Percentiles rank a stretch among this genome's conserved stretches.
phyloP scores from a whole-genome alignment of 164 flowering plant species.

The Magnolia sinica region DNA sequence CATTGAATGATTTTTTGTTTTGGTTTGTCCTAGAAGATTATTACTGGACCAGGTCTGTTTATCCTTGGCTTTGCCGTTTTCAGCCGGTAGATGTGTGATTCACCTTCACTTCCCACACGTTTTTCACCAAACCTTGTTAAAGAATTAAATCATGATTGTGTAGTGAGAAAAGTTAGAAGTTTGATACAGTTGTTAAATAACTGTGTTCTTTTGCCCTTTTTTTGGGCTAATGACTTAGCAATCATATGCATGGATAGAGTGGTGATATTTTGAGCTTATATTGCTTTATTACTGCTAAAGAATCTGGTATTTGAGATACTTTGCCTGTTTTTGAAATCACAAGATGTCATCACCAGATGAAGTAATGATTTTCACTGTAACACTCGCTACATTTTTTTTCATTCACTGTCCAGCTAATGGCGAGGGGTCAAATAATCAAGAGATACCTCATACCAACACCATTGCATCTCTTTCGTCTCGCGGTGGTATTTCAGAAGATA shows the following conservation, averaged over 20 bases:
- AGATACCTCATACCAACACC: slow-evolving; percentile 8
- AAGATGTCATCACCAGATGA: not conserved
- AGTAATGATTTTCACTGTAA: not conserved
- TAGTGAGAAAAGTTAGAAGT: no score
- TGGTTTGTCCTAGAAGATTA: no score
- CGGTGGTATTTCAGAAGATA: slow-evolving; percentile 20
- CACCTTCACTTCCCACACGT: no score
- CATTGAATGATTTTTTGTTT: no score
- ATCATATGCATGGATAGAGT: not conserved
- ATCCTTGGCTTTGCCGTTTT: no score
- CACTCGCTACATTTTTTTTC: not conserved
- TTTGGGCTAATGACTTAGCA: not conserved
- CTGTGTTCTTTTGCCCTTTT: not conserved
- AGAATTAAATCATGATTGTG: no score
- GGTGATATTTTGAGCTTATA: not conserved
- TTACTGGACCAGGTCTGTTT: no score
- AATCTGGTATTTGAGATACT: not conserved
- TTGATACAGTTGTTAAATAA: no score
- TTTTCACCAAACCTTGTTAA: no score
- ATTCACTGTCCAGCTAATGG: slow-evolving; percentile 17
- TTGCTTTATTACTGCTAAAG: not conserved
- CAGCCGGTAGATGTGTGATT: no score
- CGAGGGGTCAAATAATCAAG: slow-evolving; percentile 26
- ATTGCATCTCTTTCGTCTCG: slow-evolving; percentile 24
- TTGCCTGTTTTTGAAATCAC: not conserved